Evolutionary conservation across 2,329 filamentous ascomycete genomes (phyloP).

Genomic region (Septoria linicola): DNA sequence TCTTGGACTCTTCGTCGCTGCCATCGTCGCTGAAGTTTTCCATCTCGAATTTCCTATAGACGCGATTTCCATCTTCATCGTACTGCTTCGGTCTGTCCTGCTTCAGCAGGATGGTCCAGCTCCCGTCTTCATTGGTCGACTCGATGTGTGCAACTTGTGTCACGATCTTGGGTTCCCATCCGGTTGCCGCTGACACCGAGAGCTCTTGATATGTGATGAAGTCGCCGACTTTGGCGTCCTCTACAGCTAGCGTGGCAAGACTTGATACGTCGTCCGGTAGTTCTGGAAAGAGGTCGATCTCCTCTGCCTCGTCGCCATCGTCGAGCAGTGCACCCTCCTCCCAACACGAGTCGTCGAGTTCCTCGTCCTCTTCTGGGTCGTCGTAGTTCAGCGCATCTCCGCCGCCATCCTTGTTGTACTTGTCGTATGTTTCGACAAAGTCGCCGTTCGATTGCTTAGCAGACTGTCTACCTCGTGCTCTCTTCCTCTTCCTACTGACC

Average conservation of each 20-base stretch:
- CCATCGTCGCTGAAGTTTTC: constrained; percentile 56
- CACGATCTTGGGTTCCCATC: constrained; percentile 65
- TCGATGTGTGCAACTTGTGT: constrained; percentile 65
- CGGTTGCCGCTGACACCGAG: constrained; percentile 59
- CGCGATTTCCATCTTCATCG: constrained; percentile 68
- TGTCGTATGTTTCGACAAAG: constrained; percentile 41
- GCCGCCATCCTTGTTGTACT: constrained; percentile 38
- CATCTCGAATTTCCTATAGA: constrained; percentile 77
- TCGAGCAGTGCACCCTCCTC: constrained; percentile 32
- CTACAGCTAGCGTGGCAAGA: constrained; percentile 53
- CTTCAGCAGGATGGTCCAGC: constrained; percentile 59
- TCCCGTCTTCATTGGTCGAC: constrained; percentile 53
- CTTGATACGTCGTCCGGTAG: constrained; percentile 37
- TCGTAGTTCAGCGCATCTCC: constrained; percentile 45
- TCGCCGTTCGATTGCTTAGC: constrained; percentile 43
- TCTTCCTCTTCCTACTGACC: constrained; percentile 38
- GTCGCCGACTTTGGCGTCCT: constrained; percentile 57
- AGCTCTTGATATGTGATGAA: constrained; percentile 68
- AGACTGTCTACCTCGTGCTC: constrained; percentile 56
- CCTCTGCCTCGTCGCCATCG: constrained; percentile 25
- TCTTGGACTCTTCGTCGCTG: constrained; percentile 43
- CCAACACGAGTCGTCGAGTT: constrained; percentile 32
- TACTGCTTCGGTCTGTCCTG: constrained; percentile 58
- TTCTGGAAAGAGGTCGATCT: constrained; percentile 59
- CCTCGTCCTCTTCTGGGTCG: constrained; percentile 39